Evolutionary conservation across 352 stramenopile genomes (phyloP), one percentile per base, ranked within the genome.

Genomic region (Thraustotheca clavata): DNA sequence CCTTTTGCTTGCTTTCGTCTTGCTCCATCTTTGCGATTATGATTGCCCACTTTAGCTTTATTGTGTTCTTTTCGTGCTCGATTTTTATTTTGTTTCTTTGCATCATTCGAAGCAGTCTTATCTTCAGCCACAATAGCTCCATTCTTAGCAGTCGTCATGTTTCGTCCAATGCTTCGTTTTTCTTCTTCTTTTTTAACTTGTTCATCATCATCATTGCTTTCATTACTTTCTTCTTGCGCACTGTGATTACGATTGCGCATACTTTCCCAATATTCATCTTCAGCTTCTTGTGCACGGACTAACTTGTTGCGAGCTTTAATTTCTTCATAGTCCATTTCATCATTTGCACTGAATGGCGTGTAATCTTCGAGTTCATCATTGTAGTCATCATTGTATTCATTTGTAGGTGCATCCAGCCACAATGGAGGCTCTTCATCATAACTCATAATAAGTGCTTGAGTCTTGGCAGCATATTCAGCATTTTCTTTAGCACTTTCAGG

Each of bases 351-450:
- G 41, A 88, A 86, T 20, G 77, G 77, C 46, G 85, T 79, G 47
- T 89, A 89, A 59, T 93, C 83, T 22, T 89, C 83, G 49, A 88
- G 87, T 62, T 93, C 84, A 60, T 93, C 84, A 60, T 89, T 90
- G 72, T 90, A 93, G 59, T 93, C 84, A 67, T 91, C 84, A 55
- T 93, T 76, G 52, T 87, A 88, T 67, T 88, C 79, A 43, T 87
- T 69, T 8, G 62, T 18, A 2, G 50, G 14, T 31, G 20, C 9
- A 12, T 34, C 35, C 20, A 29, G 8, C 55, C 55, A 62, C 26
- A 36, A 26, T 20, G 55, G 55, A n/a, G 39, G 31, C 52, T 62
- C 62, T 60, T 75, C 71, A 39, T 73, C 78, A 38, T 86, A 84
- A 62, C 75, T 75, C 22, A 65, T 52, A 18, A 76, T 72, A 29